These are phyloP conservation scores for Fraxinus dipetala DNA, from an alignment of 305 asterid species.

Conservation along the genomic window DNA sequence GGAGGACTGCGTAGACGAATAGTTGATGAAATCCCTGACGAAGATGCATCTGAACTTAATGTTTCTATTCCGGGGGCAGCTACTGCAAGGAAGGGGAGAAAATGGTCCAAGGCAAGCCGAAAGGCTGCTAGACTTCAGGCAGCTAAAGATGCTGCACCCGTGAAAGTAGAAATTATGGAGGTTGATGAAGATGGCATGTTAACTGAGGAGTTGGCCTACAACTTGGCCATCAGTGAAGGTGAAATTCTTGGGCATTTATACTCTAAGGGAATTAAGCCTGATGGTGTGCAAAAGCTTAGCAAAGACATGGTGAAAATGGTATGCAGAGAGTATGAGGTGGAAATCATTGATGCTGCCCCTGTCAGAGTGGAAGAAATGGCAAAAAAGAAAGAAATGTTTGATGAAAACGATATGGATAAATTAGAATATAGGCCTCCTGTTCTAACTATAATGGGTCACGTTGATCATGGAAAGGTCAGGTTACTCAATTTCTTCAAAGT, in stretches of 20 bases:
- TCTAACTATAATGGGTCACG: constrained; percentile 97
- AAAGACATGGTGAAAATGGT: constrained; percentile 97
- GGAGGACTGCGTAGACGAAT: constrained; percentile 67
- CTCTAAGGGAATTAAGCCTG: constrained; percentile 88
- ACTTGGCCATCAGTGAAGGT: constrained; percentile 83
- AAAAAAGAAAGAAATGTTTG: constrained; percentile 77
- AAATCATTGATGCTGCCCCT: constrained; percentile 75
- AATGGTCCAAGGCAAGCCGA: constrained; percentile 97
- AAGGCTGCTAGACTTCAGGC: constrained; percentile 95
- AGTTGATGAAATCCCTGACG: constrained; percentile 47
- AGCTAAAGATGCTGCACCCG: constrained; percentile 88
- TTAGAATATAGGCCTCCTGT: constrained; percentile 90
- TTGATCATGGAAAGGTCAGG: constrained; percentile 97
- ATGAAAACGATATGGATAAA: constrained; percentile 84
- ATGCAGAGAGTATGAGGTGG: constrained; percentile 83
- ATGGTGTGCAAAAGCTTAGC: constrained; percentile 89
- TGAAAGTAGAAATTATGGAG: constrained; percentile 85
- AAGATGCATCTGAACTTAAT: constrained; percentile 66
- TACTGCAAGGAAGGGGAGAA: constrained; percentile 84
- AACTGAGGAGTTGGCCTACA: constrained; percentile 78
- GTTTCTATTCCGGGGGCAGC: constrained; percentile 73
- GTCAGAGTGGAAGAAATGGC: constrained; percentile 88
- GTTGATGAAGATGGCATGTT: constrained; percentile 92
- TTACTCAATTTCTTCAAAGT: constrained; percentile 21
- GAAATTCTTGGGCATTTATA: constrained; percentile 79